Evolutionary conservation across 208 protist species (phyloP), one percentile per base, ranked within the genome.

Genomic region (Crithidia brevicula): DNA sequence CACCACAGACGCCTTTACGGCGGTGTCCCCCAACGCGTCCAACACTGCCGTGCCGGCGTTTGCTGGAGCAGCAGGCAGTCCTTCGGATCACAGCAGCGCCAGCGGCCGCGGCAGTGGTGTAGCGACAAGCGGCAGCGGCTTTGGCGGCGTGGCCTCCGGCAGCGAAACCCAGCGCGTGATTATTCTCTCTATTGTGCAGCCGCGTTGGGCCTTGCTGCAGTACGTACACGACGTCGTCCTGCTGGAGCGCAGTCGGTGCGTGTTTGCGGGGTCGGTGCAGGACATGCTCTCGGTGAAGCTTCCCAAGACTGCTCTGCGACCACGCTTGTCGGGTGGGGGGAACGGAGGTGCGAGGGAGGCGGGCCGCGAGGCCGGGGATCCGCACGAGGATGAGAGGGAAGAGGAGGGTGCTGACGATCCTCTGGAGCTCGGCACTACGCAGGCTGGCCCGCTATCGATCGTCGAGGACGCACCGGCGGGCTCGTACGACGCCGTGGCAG

Each of bases 201-300:
- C 86, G 33, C 82, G 86, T 20, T 92, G 82, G 86, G 72, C 77
- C 13, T 23, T 87, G 22, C 59, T 92, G 60, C 76, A 83, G 63
- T 73, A 82, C 62, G 71, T 89, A 6, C 82, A 92, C 60, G 82
- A 92, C 61, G 77, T 89, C 25, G 75, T 86, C 40, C 54, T 92
- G 25, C 45, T 89, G 2, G 78, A 89, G 50, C 71, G 74, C 22
- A 73, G 61, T 27, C 62, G 43, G 1, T 80, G 74, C 56, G 59
- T 85, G n/a, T 89, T 80, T 51, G 74, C 75, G 25, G 83, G 83
- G 3, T 65, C 77, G 23, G 51, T 78, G 38, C 52, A 61, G 64
- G 79, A 77, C 20, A 74, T 88, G 31, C 54, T 85, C 0, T 33
- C 57, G 13, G 62, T 78, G 25, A 71, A 70, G 40, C 65, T 82